A percentile compares a stretch with the other conserved stretches of the same genome.
These are phyloP conservation scores for Microsporum canis DNA, from an alignment of 2,329 filamentous ascomycete species.

Conservation along the genomic window DNA sequence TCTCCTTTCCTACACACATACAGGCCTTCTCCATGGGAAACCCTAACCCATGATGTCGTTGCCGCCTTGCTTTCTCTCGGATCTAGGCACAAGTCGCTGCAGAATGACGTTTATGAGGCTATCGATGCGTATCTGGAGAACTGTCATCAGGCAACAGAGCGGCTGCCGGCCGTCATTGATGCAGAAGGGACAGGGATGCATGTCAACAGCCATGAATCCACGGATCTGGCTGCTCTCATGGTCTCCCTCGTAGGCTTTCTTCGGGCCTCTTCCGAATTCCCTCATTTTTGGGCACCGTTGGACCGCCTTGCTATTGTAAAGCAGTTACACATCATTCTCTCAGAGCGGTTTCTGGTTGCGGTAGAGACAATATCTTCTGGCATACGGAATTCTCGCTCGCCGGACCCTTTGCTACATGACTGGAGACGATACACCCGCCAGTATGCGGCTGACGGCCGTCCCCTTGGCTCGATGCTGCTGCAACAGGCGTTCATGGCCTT, in stretches of 20 bases:
- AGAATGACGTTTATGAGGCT: conserved; percentile 53
- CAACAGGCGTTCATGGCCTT: conserved; percentile 82
- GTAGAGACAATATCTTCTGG: conserved; percentile 85
- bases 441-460: conserved; percentile 67
- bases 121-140: conserved; percentile 62
- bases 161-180: conserved; percentile 44
- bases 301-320: conserved; percentile 65
- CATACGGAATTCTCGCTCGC: conserved; percentile 64
- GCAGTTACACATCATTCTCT: conserved; percentile 60
- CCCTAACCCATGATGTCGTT: conserved; percentile 66
- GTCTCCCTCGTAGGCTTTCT: conserved; percentile 86
- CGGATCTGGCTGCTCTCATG: conserved; percentile 61
- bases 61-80: conserved; percentile 73
- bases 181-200: conserved; percentile 40
- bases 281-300: conserved; percentile 66
- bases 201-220: conserved; percentile 44
- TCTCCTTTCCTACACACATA: conserved; percentile 75
- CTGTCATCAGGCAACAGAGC: conserved; percentile 52
- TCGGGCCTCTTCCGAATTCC: conserved; percentile 64
- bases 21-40: conserved; percentile 80
- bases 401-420: conserved; percentile 57
- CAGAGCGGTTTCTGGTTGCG: conserved; percentile 71
- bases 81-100: conserved; percentile 57
- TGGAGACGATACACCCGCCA: conserved; percentile 81
- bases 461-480: conserved; percentile 80